A percentile compares a stretch with the other conserved stretches of the same genome.
These are phyloP conservation scores for Gloeopeniophorella convolvens DNA, from an alignment of 768 basidiomycete species.

Conservation along the genomic window DNA sequence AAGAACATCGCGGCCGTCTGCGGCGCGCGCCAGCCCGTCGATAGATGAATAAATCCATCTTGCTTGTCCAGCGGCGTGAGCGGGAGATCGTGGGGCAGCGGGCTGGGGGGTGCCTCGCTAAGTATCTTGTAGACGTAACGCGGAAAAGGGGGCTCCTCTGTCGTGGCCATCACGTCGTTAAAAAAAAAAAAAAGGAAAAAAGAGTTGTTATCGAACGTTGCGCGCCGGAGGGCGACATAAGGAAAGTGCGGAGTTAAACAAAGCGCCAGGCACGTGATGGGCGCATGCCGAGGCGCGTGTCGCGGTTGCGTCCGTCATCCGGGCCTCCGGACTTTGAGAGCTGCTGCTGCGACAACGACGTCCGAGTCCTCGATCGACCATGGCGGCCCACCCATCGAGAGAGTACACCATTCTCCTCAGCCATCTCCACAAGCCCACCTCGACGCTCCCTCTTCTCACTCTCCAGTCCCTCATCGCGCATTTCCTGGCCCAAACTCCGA, in stretches of 20 bases:
- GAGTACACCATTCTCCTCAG: constrained; percentile 41
- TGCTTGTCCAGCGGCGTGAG: constrained; percentile 27
- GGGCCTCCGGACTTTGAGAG: no score
- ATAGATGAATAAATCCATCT: constrained; percentile 45
- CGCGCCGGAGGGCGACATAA: no score
- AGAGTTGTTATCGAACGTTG: no score
- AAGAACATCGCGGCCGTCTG: constrained; percentile 37
- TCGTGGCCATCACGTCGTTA: no score
- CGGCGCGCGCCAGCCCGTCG: constrained; percentile 33
- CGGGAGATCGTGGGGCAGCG: constrained; percentile 14
- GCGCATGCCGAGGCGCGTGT: background rate
- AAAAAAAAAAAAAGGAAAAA: no score
- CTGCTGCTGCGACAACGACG: no score
- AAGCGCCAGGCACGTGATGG: background rate
- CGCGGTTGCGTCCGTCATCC: no score
- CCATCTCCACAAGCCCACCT: constrained; percentile 42
- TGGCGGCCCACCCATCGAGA: constrained; percentile 23
- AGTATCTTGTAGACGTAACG: constrained; percentile 35
- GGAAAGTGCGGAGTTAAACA: no score
- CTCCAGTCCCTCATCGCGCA: constrained; percentile 53
- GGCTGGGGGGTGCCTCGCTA: constrained; percentile 27
- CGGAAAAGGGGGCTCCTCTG: constrained; percentile 13
- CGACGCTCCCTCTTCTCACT: constrained; percentile 40
- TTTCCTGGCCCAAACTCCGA: constrained; percentile 44
- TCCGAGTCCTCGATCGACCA: no score